A percentile compares a stretch with the other conserved stretches of the same genome.
These are phyloP conservation scores for Cladosporium oxysporum DNA, from an alignment of 2,329 filamentous ascomycete species.

Conservation along the genomic window DNA sequence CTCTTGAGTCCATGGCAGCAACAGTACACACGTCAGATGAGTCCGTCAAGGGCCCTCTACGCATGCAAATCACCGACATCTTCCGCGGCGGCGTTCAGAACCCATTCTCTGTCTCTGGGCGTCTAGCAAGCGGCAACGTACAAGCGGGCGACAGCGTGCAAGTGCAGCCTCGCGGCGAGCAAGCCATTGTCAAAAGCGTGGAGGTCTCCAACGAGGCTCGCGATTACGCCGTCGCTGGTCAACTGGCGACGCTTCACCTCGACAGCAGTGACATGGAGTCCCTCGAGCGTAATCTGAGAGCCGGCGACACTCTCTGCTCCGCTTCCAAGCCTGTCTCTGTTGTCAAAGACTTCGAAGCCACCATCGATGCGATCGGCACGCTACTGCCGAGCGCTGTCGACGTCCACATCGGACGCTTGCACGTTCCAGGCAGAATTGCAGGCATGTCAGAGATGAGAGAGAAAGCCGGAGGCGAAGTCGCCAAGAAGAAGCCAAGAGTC, in stretches of 20 bases:
- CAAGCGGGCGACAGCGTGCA: constrained; percentile 81
- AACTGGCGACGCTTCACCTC: constrained; percentile 83
- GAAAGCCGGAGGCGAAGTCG: constrained; percentile 65
- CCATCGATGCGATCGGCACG: constrained; percentile 86
- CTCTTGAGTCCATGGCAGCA: constrained; percentile 69
- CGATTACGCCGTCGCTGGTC: constrained; percentile 91
- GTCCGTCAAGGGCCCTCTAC: constrained; percentile 74
- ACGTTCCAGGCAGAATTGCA: constrained; percentile 73
- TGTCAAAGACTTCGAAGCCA: constrained; percentile 73
- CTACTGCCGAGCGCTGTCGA: constrained; percentile 87
- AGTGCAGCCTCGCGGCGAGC: constrained; percentile 78
- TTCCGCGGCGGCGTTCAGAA: constrained; percentile 79
- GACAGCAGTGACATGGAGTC: constrained; percentile 76
- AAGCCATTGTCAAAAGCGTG: constrained; percentile 77
- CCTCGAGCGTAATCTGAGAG: constrained; percentile 61
- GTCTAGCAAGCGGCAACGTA: constrained; percentile 78
- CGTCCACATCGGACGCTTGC: constrained; percentile 80
- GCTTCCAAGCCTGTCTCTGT: constrained; percentile 63
- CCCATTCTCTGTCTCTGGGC: constrained; percentile 80
- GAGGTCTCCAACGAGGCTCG: constrained; percentile 71
- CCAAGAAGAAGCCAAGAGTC: constrained; percentile 81
- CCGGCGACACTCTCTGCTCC: constrained; percentile 85
- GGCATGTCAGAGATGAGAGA: constrained; percentile 74
- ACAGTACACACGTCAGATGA: constrained; percentile 40
- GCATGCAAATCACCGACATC: constrained; percentile 84